Evolutionary conservation across 2,329 filamentous ascomycete species (phyloP).

Genomic region (Fusarium brevicatenulatum): DNA sequence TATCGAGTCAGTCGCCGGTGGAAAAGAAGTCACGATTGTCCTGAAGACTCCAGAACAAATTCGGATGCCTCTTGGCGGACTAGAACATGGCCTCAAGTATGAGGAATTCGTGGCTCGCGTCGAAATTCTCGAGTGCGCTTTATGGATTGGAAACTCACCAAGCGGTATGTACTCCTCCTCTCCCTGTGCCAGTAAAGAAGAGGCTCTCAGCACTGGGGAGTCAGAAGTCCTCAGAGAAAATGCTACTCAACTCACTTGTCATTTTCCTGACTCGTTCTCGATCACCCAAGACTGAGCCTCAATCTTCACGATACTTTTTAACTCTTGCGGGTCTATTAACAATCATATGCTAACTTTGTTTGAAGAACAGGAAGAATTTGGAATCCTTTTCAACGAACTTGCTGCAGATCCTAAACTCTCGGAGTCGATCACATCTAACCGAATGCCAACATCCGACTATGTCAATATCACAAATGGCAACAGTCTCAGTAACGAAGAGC

Average conservation of each 20-base stretch:
- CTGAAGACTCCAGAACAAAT: conserved; percentile 30
- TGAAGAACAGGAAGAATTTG: conserved; percentile 1
- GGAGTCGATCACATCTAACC: background rate
- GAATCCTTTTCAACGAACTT: background rate
- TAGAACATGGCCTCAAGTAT: conserved; percentile 35
- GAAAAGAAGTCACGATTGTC: background rate
- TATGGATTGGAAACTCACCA: conserved; percentile 32
- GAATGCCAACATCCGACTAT: background rate
- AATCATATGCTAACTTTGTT: background rate
- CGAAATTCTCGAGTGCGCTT: conserved; percentile 42
- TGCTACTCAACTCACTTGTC: background rate
- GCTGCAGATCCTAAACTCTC: background rate
- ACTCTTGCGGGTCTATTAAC: background rate
- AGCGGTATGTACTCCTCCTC: conserved; percentile 9
- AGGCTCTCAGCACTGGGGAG: background rate
- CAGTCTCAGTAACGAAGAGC: background rate
- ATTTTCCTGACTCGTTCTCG: too few relatives aligned
- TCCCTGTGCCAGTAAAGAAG: background rate
- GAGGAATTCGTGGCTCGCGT: conserved; percentile 38
- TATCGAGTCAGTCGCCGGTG: conserved; percentile 11
- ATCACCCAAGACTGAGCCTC: background rate
- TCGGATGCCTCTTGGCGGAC: conserved; percentile 33
- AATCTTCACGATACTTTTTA: background rate
- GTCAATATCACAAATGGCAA: background rate
- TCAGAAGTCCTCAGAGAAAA: background rate